Evolutionary conservation across 2,329 filamentous ascomycete genomes (phyloP).

Genomic region (Dryadomyces sulphureus): DNA sequence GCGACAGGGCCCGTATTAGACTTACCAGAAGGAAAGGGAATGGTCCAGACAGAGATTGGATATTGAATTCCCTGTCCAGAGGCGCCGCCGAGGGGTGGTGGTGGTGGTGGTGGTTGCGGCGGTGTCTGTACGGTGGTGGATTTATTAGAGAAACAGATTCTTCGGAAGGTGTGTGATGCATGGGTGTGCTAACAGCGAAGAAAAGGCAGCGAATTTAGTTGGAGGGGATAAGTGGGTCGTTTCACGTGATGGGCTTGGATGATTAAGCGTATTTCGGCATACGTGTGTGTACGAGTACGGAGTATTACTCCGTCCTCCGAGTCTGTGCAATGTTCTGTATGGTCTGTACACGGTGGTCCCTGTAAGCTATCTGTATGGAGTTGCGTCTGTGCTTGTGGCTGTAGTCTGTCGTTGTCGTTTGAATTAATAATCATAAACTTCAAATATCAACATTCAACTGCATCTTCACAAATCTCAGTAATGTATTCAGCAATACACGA

Average conservation of each 20-base stretch:
- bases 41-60: background rate
- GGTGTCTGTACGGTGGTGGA: background rate
- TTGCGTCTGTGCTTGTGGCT: no score
- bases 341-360: no score
- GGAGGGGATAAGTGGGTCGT: constrained; percentile 1
- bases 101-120: constrained; percentile 1
- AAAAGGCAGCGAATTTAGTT: constrained; percentile 6
- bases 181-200: constrained; percentile 8
- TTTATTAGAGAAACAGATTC: constrained; percentile 7
- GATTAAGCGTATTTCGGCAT: background rate
- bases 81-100: background rate
- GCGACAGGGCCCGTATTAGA: background rate
- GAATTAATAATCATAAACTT: no score
- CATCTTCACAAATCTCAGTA: no score
- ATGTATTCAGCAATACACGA: no score
- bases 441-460: no score
- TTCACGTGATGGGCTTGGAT: background rate
- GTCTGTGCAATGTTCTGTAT: no score
- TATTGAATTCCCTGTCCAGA: background rate
- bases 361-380: no score
- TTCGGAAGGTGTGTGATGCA: constrained; percentile 9
- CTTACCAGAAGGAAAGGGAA: background rate
- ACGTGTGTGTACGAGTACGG: background rate
- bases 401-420: no score
- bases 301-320: no score